Percentiles rank a stretch among this genome's conserved stretches.
Conservation (phyloP, 2,329 filamentous ascomycete genomes). For the Aspergillus brunneoviolaceus region DNA sequence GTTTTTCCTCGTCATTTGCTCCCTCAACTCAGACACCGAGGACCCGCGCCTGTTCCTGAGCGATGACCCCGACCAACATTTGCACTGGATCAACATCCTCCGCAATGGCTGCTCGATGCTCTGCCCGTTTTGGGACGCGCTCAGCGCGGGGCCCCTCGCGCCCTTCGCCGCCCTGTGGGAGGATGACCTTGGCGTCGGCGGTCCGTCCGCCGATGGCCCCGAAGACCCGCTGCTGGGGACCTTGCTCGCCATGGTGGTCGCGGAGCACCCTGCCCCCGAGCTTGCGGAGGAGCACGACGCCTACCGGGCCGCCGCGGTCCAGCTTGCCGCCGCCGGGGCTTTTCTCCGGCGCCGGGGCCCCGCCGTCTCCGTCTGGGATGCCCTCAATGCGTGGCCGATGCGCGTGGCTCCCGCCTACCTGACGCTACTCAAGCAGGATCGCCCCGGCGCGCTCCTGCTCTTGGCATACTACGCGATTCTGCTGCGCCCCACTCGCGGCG, state of each 20-base stretch:
- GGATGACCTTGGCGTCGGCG: background rate
- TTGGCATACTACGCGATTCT: slow-evolving; percentile 4
- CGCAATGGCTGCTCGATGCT: slow-evolving; percentile 11
- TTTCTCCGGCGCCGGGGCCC: background rate
- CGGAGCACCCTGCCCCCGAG: too few relatives aligned
- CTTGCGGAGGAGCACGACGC: background rate
- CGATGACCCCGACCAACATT: background rate
- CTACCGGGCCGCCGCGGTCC: slow-evolving; percentile 1
- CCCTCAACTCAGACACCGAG: background rate
- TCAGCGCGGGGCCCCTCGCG: background rate
- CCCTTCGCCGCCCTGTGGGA: background rate
- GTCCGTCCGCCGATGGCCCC: background rate
- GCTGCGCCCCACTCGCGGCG: background rate
- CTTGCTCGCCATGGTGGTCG: background rate
- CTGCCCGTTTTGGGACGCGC: background rate
- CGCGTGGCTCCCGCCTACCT: slow-evolving; percentile 3
- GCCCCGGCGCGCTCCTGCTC: slow-evolving; percentile 1
- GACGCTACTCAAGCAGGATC: background rate
- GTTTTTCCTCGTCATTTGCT: background rate
- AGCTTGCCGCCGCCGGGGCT: background rate
- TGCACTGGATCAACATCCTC: slow-evolving; percentile 7
- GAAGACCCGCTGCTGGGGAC: background rate
- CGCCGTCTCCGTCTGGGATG: background rate
- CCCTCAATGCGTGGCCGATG: slow-evolving; percentile 9
- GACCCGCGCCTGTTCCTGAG: background rate